Percentiles rank a stretch among this genome's conserved stretches.
These are phyloP conservation scores for Chlamydomonas eustigma DNA, from an alignment of 139 green algal genomes.

Conservation along the genomic window DNA sequence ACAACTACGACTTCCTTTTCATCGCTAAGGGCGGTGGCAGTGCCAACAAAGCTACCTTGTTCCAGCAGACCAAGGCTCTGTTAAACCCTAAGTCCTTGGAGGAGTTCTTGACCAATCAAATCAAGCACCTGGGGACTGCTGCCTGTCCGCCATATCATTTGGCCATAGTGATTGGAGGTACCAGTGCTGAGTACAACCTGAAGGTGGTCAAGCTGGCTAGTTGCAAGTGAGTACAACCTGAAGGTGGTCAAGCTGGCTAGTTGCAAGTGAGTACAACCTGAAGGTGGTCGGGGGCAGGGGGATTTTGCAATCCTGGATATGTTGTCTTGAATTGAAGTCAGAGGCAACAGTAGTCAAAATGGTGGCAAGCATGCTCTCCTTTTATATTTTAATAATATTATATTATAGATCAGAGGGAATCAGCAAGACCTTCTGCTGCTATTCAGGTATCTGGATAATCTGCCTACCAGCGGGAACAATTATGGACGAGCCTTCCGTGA, in stretches of 20 bases:
- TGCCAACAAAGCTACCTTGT: conserved; percentile 43
- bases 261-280: no score
- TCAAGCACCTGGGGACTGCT: conserved; percentile 44
- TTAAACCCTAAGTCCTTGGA: conserved; percentile 25
- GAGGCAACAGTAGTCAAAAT: no score
- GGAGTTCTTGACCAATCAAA: conserved; percentile 12
- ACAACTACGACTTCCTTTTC: conserved; percentile 40
- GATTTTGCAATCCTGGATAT: no score
- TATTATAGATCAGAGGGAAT: no score
- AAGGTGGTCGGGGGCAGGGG: no score
- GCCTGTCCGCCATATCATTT: conserved; percentile 49
- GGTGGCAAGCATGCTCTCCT: no score
- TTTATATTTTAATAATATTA: no score
- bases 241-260: neutral
- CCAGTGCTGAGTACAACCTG: conserved; percentile 32
- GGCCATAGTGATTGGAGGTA: conserved; percentile 38
- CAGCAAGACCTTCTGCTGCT: neutral
- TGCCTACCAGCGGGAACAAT: conserved; percentile 36
- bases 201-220: conserved; percentile 47
- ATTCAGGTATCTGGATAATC: conserved; percentile 33
- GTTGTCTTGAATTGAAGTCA: no score
- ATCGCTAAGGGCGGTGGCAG: conserved; percentile 36
- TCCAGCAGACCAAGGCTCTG: conserved; percentile 44
- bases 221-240: conserved; percentile 13
- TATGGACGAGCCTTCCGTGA: conserved; percentile 39